Evolutionary conservation across 148 eudicot species (phyloP).

Genomic region (Rheum nobile): DNA sequence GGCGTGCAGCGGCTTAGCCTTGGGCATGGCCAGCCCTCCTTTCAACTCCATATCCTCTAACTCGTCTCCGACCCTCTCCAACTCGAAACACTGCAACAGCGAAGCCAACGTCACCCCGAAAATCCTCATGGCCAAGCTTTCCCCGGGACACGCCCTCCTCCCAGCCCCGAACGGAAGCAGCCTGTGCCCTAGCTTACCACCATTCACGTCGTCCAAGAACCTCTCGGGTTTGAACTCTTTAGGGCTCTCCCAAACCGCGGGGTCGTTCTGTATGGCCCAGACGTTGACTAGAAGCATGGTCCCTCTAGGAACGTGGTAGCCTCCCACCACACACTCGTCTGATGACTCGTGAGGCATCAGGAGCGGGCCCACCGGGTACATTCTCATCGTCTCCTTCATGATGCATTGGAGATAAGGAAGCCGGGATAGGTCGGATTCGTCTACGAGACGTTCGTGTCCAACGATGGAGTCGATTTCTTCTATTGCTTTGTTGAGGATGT

Average conservation of each 20-base stretch:
- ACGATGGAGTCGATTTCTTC: not conserved
- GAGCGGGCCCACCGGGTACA: not conserved
- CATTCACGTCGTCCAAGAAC: not conserved
- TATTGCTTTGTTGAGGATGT: not conserved
- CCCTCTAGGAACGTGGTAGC: not conserved
- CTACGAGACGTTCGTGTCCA: not conserved
- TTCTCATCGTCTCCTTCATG: not conserved
- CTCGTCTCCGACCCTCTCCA: not conserved
- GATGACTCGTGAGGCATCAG: not conserved
- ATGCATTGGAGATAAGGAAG: not conserved
- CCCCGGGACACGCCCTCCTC: not conserved
- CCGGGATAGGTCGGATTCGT: not conserved
- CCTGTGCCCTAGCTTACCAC: not conserved
- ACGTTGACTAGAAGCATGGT: not conserved
- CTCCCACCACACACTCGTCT: not conserved
- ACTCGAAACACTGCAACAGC: not conserved
- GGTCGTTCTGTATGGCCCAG: slow-evolving; percentile 1
- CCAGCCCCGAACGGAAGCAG: not conserved
- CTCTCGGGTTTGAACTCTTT: slow-evolving; percentile 3
- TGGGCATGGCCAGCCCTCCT: not conserved
- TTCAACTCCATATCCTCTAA: not conserved
- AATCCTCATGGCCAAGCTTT: not conserved
- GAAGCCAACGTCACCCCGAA: not conserved
- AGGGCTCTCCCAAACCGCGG: not conserved
- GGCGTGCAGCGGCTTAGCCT: slow-evolving; percentile 2